Base-by-base conservation (phyloP, 495 filamentous ascomycete species). In the Clohesyomyces aquaticus region DNA sequence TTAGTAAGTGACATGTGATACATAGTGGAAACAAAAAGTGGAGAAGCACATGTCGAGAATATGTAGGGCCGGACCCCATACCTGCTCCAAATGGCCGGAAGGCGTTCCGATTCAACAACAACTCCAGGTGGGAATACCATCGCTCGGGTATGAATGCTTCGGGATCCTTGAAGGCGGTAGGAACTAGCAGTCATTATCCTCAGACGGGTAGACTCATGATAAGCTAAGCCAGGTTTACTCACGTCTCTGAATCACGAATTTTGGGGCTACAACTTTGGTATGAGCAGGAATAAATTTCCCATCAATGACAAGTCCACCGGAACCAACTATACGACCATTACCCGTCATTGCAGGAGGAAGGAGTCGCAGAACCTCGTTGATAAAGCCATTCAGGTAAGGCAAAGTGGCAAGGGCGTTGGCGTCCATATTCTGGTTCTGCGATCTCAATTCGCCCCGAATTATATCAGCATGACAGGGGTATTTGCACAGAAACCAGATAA, bases 61-160 rank as follows among this genome's bases (percentile, higher is more conserved):
- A 23, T 45, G 19, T 14, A 56, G n/a, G n/a, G n/a, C n/a, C n/a
- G n/a, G n/a, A n/a, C n/a, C n/a, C n/a, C 51, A 4, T 42, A 61
- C 57, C 57, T 11, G 25, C 1, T 16, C 18, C 9, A 28, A 70
- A 70, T 45, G 67, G 67, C 28, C 46, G 29, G 53, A 50, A 70
- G 16, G 65, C 65, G 14, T n/a, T 21, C 26, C 54, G 29, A 6
- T 63, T 45, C 23, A 12, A 32, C 14, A 63, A 19, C 26, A 70
- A 21, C 23, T 70, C 67, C 1, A 59, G 50, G 12, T 47, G 22
- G 3, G 35, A 29, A 29, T 55, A 55, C 43, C 61, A 68, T 11
- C 65, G 61, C 48, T 68, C 65, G 10, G 65, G 65, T 14, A 68
- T 49, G 45, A 68, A 68, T 14, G 41, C 50, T 25, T 59, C 25